Evolutionary conservation across 2,329 filamentous ascomycete species (phyloP).

Genomic region (Trichoderma citrinoviride): DNA sequence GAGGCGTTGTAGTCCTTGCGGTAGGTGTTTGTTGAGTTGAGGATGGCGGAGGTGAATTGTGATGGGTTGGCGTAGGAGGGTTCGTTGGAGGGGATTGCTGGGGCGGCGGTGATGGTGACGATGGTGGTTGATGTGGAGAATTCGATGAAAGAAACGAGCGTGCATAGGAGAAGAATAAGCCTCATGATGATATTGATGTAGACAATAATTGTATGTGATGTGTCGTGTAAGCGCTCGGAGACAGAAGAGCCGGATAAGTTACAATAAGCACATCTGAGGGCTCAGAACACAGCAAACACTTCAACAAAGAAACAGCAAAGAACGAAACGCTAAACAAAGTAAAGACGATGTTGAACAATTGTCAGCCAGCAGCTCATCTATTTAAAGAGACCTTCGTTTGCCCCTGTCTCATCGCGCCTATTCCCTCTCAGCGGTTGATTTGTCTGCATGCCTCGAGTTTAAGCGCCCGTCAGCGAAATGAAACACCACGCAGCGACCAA

Average conservation of each 20-base stretch:
- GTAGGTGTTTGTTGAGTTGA: slow-evolving; percentile 66
- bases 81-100: slow-evolving; percentile 37
- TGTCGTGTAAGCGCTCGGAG: background rate
- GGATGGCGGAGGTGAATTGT: slow-evolving; percentile 52
- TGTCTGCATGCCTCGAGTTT: background rate
- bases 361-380: background rate
- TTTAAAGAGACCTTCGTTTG: background rate
- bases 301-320: background rate
- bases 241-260: background rate
- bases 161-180: background rate
- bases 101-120: slow-evolving; percentile 36
- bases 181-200: background rate
- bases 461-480: slow-evolving; percentile 10
- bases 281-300: background rate
- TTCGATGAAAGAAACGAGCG: background rate
- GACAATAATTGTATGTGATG: background rate
- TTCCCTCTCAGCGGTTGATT: background rate
- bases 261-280: background rate
- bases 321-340: background rate
- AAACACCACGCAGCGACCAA: slow-evolving; percentile 13
- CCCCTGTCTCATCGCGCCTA: background rate
- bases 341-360: background rate
- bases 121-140: slow-evolving; percentile 13
- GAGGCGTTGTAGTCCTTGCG: slow-evolving; percentile 60
- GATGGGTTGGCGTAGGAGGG: slow-evolving; percentile 33